phyloP scores from a whole-genome alignment of 1,139 yeast genomes.

The Suhomyces coccinellae region DNA sequence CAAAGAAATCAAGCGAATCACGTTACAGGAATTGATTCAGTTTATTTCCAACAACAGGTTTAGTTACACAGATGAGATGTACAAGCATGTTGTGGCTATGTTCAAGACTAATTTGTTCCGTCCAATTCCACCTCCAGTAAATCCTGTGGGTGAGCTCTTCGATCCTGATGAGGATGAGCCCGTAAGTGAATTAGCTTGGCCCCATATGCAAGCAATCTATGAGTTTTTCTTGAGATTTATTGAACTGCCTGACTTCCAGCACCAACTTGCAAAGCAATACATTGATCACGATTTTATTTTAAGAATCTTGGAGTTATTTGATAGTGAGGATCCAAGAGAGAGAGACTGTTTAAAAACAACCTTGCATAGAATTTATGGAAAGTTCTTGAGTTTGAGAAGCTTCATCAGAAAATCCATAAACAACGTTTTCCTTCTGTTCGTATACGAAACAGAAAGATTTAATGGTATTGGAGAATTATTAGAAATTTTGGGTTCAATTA shows the following conservation, averaged over 20 bases:
- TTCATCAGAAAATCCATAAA: slow-evolving; percentile 89
- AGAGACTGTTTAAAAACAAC: slow-evolving; percentile 94
- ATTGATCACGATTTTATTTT: slow-evolving; percentile 90
- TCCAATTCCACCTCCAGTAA: slow-evolving; percentile 97
- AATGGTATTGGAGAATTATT: slow-evolving; percentile 94
- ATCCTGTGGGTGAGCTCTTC: slow-evolving; percentile 91
- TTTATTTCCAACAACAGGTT: slow-evolving; percentile 81
- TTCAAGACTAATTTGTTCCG: slow-evolving; percentile 85
- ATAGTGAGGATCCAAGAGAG: slow-evolving; percentile 95
- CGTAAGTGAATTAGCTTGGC: slow-evolving; percentile 95
- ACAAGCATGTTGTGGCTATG: slow-evolving; percentile 85
- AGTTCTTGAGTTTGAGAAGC: slow-evolving; percentile 84
- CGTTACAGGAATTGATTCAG: slow-evolving; percentile 85
- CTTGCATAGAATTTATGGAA: slow-evolving; percentile 92
- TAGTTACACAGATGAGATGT: slow-evolving; percentile 88
- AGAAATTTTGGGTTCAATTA: slow-evolving; percentile 93
- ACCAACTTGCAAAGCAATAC: slow-evolving; percentile 87
- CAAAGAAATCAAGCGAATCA: slow-evolving; percentile 83
- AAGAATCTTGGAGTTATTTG: slow-evolving; percentile 81
- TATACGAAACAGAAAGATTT: slow-evolving; percentile 92
- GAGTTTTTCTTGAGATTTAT: slow-evolving; percentile 91
- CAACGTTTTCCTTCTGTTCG: slow-evolving; percentile 89
- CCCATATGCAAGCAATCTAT: slow-evolving; percentile 96
- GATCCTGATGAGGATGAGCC: slow-evolving; percentile 99
- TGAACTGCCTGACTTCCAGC: slow-evolving; percentile 93